A percentile compares a stretch with the other conserved stretches of the same genome.
Evolutionary conservation across 768 basidiomycete species (phyloP).

Genomic region (Saitozyma podzolica): DNA sequence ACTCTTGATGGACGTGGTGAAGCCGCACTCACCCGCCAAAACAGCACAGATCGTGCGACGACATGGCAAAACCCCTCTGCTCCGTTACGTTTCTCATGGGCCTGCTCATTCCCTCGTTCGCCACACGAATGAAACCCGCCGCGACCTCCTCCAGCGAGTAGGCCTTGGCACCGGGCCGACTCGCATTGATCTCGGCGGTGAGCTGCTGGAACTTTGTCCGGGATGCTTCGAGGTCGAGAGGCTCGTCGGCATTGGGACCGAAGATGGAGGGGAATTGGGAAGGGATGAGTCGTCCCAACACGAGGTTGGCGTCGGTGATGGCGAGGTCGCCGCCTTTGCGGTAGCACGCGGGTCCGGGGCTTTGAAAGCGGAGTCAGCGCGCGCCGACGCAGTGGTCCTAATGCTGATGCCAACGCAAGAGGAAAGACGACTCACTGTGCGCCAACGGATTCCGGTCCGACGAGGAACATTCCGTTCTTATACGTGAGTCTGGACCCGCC

Average conservation of each 20-base stretch:
- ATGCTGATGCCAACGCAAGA: not conserved
- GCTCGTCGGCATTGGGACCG: constrained; percentile 80
- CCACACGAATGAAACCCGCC: constrained; percentile 81
- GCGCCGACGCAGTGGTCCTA: too few species aligned
- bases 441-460: constrained; percentile 34
- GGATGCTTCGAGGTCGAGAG: constrained; percentile 74
- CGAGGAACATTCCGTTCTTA: constrained; percentile 33
- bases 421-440: constrained; percentile 22
- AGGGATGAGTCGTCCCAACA: constrained; percentile 83
- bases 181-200: constrained; percentile 65
- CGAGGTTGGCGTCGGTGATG: constrained; percentile 57
- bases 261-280: constrained; percentile 78
- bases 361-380: too few species aligned
- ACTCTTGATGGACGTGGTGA: too few species aligned
- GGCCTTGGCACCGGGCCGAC: constrained; percentile 59
- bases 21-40: constrained; percentile 44
- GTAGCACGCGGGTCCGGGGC: constrained; percentile 58
- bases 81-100: constrained; percentile 91
- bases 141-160: constrained; percentile 3
- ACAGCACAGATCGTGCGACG: constrained; percentile 60
- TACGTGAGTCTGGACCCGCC: constrained; percentile 34
- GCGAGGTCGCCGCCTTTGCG: not conserved
- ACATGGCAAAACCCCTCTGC: constrained; percentile 78
- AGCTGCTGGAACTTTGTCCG: constrained; percentile 67
- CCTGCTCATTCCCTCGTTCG: constrained; percentile 94